Conservation (phyloP, 495 filamentous ascomycete genomes). For the Peziza echinospora region DNA sequence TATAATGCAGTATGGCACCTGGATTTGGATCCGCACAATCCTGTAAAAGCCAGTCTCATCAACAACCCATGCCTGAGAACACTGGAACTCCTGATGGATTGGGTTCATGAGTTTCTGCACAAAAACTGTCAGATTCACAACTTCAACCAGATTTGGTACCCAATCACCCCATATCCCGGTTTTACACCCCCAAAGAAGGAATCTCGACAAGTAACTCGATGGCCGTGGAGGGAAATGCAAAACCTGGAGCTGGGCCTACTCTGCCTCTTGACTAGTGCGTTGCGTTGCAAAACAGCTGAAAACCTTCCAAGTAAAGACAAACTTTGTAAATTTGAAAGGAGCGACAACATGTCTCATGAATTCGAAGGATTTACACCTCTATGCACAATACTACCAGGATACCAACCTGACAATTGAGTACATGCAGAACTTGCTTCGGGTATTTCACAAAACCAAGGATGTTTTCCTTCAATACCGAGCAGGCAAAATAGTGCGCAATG, state of each 20-base stretch:
- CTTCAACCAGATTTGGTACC: background rate
- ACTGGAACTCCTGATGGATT: background rate
- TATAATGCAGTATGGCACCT: no score
- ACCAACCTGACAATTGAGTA: slow-evolving; percentile 1
- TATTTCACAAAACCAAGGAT: slow-evolving; percentile 3
- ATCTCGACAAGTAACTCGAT: background rate
- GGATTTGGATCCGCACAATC: no score
- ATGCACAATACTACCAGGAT: slow-evolving; percentile 2
- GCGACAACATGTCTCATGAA: background rate
- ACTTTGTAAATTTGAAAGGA: background rate
- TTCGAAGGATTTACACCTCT: slow-evolving; percentile 1
- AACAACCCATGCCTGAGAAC: background rate
- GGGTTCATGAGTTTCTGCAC: background rate
- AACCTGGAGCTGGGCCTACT: background rate
- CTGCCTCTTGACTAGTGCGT: background rate
- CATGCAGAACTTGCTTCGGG: slow-evolving; percentile 1
- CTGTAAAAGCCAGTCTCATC: no score
- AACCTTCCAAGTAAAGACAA: background rate
- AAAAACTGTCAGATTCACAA: background rate
- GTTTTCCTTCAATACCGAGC: slow-evolving; percentile 2
- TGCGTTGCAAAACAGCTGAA: background rate
- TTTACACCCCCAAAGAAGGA: background rate
- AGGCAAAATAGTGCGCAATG: no score
- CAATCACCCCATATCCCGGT: background rate
- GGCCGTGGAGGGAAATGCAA: background rate